phyloP scores from a whole-genome alignment of 192 early-diverging fungal genomes.

The Coemansia aciculifera region DNA sequence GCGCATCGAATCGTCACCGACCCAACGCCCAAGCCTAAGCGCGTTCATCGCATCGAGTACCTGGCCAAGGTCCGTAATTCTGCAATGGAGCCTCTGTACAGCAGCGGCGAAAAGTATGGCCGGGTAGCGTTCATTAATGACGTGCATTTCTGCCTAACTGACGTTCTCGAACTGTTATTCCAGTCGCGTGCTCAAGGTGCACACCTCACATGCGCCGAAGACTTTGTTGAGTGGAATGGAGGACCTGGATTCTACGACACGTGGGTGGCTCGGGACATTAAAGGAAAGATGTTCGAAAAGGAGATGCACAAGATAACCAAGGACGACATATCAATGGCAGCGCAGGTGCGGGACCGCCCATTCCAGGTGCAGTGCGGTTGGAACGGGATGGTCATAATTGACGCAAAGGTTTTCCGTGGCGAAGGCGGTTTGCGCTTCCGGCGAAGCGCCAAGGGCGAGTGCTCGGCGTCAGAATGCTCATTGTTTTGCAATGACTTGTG shows the following conservation, averaged over 20 bases:
- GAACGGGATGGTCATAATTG: conserved; percentile 52
- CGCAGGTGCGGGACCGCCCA: conserved; percentile 29
- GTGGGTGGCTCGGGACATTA: conserved; percentile 54
- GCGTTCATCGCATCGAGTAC: conserved; percentile 38
- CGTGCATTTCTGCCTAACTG: conserved; percentile 48
- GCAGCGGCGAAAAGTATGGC: conserved; percentile 12
- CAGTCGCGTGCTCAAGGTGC: conserved; percentile 47
- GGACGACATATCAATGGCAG: conserved; percentile 20
- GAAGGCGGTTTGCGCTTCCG: conserved; percentile 22
- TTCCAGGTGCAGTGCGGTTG: conserved; percentile 57
- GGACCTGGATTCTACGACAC: conserved; percentile 48
- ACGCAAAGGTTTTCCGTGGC: conserved; percentile 32
- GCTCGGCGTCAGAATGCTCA: conserved; percentile 58
- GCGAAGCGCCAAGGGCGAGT: conserved; percentile 37
- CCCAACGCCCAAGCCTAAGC: not conserved
- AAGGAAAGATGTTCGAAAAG: conserved; percentile 31
- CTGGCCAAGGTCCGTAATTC: conserved; percentile 53
- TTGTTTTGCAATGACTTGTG: conserved; percentile 55
- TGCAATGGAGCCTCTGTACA: conserved; percentile 46
- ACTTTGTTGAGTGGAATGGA: conserved; percentile 38
- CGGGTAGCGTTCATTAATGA: conserved; percentile 52
- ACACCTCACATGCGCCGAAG: conserved; percentile 55
- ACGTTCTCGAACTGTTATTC: conserved; percentile 53
- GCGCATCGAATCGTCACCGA: conserved; percentile 33
- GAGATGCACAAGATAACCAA: conserved; percentile 31